Base-by-base conservation (phyloP, 1,284 basidiomycete species). In the Flammula alnicola region DNA sequence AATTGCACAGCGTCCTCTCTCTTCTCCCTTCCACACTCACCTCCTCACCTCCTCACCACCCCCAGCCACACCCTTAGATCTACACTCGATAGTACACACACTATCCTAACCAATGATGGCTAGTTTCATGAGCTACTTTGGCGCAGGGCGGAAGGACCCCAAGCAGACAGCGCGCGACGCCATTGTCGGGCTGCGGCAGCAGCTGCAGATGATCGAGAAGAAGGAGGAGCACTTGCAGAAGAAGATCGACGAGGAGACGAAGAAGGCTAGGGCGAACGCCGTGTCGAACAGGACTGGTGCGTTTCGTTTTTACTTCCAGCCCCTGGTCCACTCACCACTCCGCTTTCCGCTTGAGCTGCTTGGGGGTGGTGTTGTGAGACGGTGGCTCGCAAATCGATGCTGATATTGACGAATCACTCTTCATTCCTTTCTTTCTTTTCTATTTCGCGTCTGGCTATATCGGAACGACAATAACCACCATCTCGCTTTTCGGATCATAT, bases 141-240 rank as follows among this genome's bases (percentile, higher is more conserved):
- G 83, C 19, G 85, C 47, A n/a, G 60, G 84, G 37, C 79, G 83
- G 60, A 84, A 84, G 66, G 90, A 95, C 67, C 77, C 88, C 26
- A 91, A 90, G 68, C 83, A 87, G 69, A 77, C 83, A 27, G 86
- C 92, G 27, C 80, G 92, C 61, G 90, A 94, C 66, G 90, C 94
- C 39, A 96, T 96, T 67, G 89, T 96, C 52, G 79, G 75, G 26
- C 78, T 96, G 60, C 82, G 94, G 62, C 86, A 93, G 71, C 91
- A 95, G 67, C 80, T 95, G 55, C 84, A 95, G 71, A 91, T 98
- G 86, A 87, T 99, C 60, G 95, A 98, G 81, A 99, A 98, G 92
- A 98, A 98, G 79, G 97, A 99, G 77, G 95, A 98, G 72, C 81
- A 93, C 72, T 77, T 98, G 57, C 88, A 91, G 78, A 95, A 93